Base-by-base conservation (phyloP, 768 basidiomycete species). In the Suillus paluster region DNA sequence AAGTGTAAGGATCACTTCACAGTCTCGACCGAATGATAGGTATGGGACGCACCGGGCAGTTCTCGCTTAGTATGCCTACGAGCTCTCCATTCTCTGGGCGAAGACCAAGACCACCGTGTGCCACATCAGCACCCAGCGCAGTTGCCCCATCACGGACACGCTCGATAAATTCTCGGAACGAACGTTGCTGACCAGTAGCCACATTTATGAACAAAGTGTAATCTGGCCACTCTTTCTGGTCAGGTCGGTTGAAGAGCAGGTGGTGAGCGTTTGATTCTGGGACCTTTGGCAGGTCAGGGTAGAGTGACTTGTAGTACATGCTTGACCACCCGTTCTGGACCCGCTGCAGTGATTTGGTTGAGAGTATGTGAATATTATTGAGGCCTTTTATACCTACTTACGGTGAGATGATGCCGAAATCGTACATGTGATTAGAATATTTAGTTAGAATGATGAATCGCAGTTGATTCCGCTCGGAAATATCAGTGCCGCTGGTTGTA, bases 11-110 rank as follows among this genome's bases (percentile, higher is more conserved):
- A 59, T n/a, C 50, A 15, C 3, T 56, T 11, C 5, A 21, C 23
- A 33, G 30, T 14, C 30, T 53, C 52, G 34, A 39, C 33, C 53
- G 23, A 38, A 27, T 12, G 30, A 17, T 11, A 6, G 46, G 21
- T 23, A 34, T 36, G 50, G 11, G 4, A 72, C 85, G 66, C 73
- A 90, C 91, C 70, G 86, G 69, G 44, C 83, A 88, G 68, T 92
- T 93, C 53, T 87, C 81, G 71, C 84, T 84, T 69, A 91, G 81
- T 12, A 93, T 83, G 7, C 89, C 91, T n/a, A 91, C 79, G 21
- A 90, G 83, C 57, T 89, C 86, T 0, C 78, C 79, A 27, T 81
- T 76, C 46, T 77, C 77, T 1, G 73, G 71, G 7, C 72, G 68
- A 11, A 92, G 68, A 0, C 83, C 88, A 2, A 90, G 75, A 0